These are phyloP conservation scores for Pelargonium nanum DNA, from an alignment of 345 rosid species.

Conservation along the genomic window DNA sequence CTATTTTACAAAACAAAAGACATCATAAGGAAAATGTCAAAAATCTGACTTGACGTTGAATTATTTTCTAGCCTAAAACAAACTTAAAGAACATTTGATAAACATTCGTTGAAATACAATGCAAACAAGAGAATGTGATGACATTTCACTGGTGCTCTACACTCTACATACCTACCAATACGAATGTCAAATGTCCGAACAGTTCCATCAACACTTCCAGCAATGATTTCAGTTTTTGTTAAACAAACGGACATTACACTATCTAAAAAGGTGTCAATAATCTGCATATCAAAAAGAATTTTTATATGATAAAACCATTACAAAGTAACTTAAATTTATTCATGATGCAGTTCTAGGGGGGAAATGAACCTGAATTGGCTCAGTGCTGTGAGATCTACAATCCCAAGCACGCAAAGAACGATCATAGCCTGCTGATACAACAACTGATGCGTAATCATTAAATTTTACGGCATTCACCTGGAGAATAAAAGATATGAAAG, in stretches of 20 bases:
- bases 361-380: conserved; percentile 75
- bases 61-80: not conserved
- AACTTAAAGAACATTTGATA: not conserved
- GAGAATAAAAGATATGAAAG: not conserved
- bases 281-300: conserved; percentile 26
- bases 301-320: conserved; percentile 4
- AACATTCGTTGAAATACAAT: not conserved
- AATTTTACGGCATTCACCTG: conserved; percentile 95
- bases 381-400: conserved; percentile 85
- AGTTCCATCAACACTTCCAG: conserved; percentile 97
- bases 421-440: conserved; percentile 92
- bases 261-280: conserved; percentile 70
- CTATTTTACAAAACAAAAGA: conserved; percentile 21
- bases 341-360: not conserved
- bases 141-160: not conserved
- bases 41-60: not conserved
- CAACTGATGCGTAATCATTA: conserved; percentile 67
- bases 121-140: conserved; percentile 1
- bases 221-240: conserved; percentile 84
- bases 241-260: conserved; percentile 93
- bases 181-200: conserved; percentile 96
- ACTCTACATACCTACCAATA: conserved; percentile 57
- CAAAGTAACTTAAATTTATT: not conserved
- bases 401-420: conserved; percentile 91
- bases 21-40: not conserved